These are phyloP conservation scores for Cryptococcus maquisensis DNA, from an alignment of 1,284 basidiomycete species.

Conservation along the genomic window DNA sequence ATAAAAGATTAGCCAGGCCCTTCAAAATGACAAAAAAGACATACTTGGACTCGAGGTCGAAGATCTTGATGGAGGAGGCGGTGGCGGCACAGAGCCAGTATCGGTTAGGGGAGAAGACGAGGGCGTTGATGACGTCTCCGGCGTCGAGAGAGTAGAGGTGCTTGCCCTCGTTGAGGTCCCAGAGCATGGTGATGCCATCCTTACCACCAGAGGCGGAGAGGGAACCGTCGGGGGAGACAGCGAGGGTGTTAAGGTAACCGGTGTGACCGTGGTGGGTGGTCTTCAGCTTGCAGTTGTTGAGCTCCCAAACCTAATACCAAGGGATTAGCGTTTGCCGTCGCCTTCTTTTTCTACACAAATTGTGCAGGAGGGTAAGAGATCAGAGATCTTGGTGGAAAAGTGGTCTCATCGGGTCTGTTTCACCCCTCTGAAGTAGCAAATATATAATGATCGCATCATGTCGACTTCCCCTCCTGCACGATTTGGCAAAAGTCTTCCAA, in stretches of 20 bases:
- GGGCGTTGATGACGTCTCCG: slow-evolving; percentile 96
- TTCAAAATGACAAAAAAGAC: slow-evolving; percentile 45
- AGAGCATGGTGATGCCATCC: slow-evolving; percentile 99
- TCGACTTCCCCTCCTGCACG: slow-evolving; percentile 11
- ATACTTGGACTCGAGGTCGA: slow-evolving; percentile 95
- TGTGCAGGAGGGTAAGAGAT: slow-evolving; percentile 39
- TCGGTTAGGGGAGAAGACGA: slow-evolving; percentile 98
- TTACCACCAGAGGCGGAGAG: slow-evolving; percentile 99
- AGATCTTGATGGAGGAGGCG: slow-evolving; percentile 97
- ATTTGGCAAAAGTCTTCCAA: slow-evolving; percentile 10
- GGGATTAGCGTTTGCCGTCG: slow-evolving; percentile 6
- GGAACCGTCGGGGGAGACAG: slow-evolving; percentile 98
- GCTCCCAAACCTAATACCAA: slow-evolving; percentile 89
- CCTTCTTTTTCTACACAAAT: background rate
- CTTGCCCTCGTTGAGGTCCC: slow-evolving; percentile 99
- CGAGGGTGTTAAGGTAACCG: slow-evolving; percentile 98
- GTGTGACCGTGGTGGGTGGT: slow-evolving; percentile 99
- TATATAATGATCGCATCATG: slow-evolving; percentile 59
- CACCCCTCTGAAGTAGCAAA: slow-evolving; percentile 80
- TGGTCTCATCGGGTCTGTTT: slow-evolving; percentile 62
- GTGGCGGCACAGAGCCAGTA: slow-evolving; percentile 99
- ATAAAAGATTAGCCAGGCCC: background rate
- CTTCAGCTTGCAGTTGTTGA: slow-evolving; percentile 99
- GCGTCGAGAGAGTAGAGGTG: slow-evolving; percentile 99
- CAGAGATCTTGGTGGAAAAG: slow-evolving; percentile 72